These are phyloP conservation scores for Schizophyllum amplum DNA, from an alignment of 1,284 basidiomycete genomes.

Conservation along the genomic window DNA sequence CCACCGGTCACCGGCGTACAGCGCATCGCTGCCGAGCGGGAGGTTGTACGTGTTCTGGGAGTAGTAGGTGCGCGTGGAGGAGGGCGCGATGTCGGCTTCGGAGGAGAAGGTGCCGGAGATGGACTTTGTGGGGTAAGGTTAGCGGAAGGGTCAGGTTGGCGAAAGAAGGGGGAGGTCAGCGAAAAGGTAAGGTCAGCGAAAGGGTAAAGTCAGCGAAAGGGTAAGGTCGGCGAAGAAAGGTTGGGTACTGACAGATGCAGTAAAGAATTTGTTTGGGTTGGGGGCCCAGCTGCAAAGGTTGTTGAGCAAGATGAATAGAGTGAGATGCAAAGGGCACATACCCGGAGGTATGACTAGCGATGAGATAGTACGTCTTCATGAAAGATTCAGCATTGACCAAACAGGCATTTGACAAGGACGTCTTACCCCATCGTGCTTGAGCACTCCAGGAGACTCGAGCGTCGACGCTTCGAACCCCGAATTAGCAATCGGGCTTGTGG, in stretches of 20 bases:
- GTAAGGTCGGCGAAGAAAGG: neutral
- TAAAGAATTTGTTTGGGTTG: constrained; percentile 56
- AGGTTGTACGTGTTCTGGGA: constrained; percentile 57
- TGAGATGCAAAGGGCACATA: neutral
- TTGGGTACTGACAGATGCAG: constrained; percentile 36
- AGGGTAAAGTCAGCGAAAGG: constrained; percentile 1
- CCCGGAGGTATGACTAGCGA: constrained; percentile 47
- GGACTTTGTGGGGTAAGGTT: constrained; percentile 27
- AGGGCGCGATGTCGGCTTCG: constrained; percentile 47
- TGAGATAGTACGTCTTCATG: constrained; percentile 37
- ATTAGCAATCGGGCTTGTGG: no score
- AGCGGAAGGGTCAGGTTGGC: neutral
- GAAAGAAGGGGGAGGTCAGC: constrained; percentile 23
- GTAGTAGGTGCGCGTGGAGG: constrained; percentile 45
- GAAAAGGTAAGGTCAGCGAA: constrained; percentile 30
- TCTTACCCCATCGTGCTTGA: constrained; percentile 47
- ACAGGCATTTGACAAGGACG: neutral
- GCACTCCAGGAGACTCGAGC: constrained; percentile 53
- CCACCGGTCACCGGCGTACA: constrained; percentile 66
- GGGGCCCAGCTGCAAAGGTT: constrained; percentile 39
- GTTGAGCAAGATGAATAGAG: neutral
- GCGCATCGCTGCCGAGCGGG: constrained; percentile 36
- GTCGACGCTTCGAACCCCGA: constrained; percentile 41
- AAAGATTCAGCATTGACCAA: neutral
- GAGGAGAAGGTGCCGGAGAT: constrained; percentile 50